Evolutionary conservation across 768 basidiomycete genomes (phyloP).

Genomic region (Boletus tomentosulus): DNA sequence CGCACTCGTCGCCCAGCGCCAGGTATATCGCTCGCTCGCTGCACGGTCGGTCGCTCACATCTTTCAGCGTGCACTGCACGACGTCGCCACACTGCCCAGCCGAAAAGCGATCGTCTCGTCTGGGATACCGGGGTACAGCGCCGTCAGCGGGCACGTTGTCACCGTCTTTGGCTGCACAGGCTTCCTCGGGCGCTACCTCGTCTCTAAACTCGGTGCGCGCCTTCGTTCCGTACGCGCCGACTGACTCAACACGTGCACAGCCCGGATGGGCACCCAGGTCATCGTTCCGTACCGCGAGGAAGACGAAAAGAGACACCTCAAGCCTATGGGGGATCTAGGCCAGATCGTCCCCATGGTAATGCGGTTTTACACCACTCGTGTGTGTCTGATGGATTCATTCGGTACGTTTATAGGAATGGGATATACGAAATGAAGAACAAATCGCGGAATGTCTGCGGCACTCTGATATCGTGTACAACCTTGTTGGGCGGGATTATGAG

Average conservation of each 20-base stretch:
- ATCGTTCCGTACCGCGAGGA: slow-evolving; percentile 94
- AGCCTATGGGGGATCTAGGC: slow-evolving; percentile 94
- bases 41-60: neutral
- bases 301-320: slow-evolving; percentile 85
- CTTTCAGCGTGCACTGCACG: slow-evolving; percentile 67
- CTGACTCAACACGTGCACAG: slow-evolving; percentile 40
- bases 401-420: slow-evolving; percentile 75
- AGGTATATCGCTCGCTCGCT: slow-evolving; percentile 31
- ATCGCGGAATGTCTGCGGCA: slow-evolving; percentile 92
- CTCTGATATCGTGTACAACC: slow-evolving; percentile 96
- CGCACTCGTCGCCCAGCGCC: slow-evolving; percentile 42
- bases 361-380: slow-evolving; percentile 2
- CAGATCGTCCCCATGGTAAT: slow-evolving; percentile 91
- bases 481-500: slow-evolving; percentile 89
- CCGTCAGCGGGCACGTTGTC: slow-evolving; percentile 84
- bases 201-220: slow-evolving; percentile 79
- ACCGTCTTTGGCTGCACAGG: slow-evolving; percentile 98
- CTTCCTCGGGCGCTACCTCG: slow-evolving; percentile 91
- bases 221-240: neutral
- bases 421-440: slow-evolving; percentile 83
- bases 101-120: slow-evolving; percentile 66
- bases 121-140: slow-evolving; percentile 81
- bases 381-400: slow-evolving; percentile 11
- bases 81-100: slow-evolving; percentile 57
- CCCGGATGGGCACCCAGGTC: slow-evolving; percentile 89